These are phyloP conservation scores for Hypsizygus ulmarius DNA, from an alignment of 1,284 basidiomycete genomes.

Conservation along the genomic window DNA sequence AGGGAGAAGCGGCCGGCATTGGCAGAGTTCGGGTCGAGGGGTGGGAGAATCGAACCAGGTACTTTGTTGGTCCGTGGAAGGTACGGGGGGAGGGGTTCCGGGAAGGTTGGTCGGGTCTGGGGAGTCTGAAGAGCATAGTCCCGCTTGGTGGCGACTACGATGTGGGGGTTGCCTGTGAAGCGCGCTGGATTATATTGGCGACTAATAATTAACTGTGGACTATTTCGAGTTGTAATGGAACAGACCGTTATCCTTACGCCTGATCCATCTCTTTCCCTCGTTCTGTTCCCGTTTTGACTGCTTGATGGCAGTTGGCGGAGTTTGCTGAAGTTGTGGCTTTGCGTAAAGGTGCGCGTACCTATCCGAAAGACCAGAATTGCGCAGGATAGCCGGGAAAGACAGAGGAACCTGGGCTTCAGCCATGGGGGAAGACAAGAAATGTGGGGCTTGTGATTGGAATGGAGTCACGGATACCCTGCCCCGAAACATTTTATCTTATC, in stretches of 20 bases:
- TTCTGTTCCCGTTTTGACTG: conserved; percentile 45
- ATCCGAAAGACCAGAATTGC: conserved; percentile 50
- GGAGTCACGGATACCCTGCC: not conserved
- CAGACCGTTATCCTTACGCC: conserved; percentile 73
- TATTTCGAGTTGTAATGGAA: not conserved
- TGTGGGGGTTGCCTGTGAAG: conserved; percentile 69
- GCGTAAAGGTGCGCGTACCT: conserved; percentile 51
- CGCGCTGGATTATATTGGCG: conserved; percentile 41
- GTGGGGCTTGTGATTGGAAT: not conserved
- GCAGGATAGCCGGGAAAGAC: conserved; percentile 69
- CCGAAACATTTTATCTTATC: conserved; percentile 12
- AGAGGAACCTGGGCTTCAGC: conserved; percentile 28
- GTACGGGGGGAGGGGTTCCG: conserved; percentile 67
- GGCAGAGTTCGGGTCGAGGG: conserved; percentile 50
- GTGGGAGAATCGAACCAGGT: conserved; percentile 41
- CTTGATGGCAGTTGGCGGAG: conserved; percentile 12
- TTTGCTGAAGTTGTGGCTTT: conserved; percentile 12
- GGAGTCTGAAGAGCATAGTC: conserved; percentile 53
- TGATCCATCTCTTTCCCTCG: conserved; percentile 73
- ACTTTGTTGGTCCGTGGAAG: conserved; percentile 58
- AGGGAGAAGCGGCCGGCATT: conserved; percentile 74
- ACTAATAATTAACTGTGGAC: conserved; percentile 5
- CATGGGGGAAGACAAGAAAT: conserved; percentile 8
- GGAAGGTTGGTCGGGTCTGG: conserved; percentile 57
- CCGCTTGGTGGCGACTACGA: conserved; percentile 53